A percentile compares a stretch with the other conserved stretches of the same genome.
phyloP scores from a whole-genome alignment of 106 monocot species.

The Phalaenopsis aphrodite region DNA sequence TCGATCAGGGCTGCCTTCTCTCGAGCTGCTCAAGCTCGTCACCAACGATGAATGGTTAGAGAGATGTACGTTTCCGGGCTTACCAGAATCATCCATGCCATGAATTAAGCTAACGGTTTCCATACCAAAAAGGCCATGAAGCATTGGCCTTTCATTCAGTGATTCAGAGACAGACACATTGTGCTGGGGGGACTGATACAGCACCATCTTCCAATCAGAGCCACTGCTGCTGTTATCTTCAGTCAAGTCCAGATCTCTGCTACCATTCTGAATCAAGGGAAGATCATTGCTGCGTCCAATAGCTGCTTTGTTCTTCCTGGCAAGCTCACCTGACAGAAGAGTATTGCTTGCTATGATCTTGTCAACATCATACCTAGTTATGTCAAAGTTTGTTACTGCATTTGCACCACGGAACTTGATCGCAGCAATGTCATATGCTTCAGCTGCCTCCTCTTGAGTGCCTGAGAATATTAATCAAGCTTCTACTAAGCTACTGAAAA shows the following conservation, averaged over 20 bases:
- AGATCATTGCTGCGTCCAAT: constrained; percentile 7
- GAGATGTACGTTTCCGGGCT: constrained; percentile 9
- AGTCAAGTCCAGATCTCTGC: constrained; percentile 20
- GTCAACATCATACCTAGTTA: constrained; percentile 81
- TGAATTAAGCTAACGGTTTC: constrained; percentile 17
- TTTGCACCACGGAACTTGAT: constrained; percentile 92
- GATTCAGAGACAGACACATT: constrained; percentile 11
- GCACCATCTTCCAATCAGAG: constrained; percentile 55
- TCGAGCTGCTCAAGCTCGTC: constrained; percentile 34
- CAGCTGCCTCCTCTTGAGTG: constrained; percentile 98
- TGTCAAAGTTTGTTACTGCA: constrained; percentile 97
- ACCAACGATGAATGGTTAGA: constrained; percentile 35
- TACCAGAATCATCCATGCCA: constrained; percentile 18
- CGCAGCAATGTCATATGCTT: constrained; percentile 94
- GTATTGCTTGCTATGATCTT: constrained; percentile 80
- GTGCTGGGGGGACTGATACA: constrained; percentile 27
- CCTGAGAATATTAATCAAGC: constrained; percentile 26
- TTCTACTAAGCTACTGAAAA: no score
- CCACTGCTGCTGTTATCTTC: constrained; percentile 18
- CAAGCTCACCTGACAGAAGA: constrained; percentile 69
- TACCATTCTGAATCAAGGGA: constrained; percentile 5
- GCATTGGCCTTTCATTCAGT: constrained; percentile 11
- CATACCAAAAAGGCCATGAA: constrained; percentile 24
- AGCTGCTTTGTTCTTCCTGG: constrained; percentile 38
- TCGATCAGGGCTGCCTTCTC: constrained; percentile 64